These are phyloP conservation scores for Arachis monticola DNA, from an alignment of 331 rosid genomes.

Conservation along the genomic window DNA sequence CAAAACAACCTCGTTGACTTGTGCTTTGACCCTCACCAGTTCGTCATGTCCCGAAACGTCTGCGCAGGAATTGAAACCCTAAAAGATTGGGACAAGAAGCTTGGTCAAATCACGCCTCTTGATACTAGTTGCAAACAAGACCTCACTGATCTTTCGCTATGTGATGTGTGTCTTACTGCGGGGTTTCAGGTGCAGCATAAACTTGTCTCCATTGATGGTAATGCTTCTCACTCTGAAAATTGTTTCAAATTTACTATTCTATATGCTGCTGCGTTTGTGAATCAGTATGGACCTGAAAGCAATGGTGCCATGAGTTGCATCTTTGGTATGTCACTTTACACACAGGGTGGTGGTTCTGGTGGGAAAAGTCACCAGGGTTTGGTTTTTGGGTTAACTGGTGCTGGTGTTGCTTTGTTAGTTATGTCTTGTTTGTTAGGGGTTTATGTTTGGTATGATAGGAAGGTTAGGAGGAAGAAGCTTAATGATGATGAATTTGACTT, in stretches of 20 bases:
- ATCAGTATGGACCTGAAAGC: constrained; percentile 80
- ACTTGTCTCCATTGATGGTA: constrained; percentile 59
- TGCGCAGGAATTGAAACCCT: constrained; percentile 68
- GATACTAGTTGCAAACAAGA: constrained; percentile 64
- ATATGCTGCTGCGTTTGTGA: constrained; percentile 91
- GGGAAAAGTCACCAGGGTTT: constrained; percentile 58
- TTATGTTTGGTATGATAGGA: constrained; percentile 70
- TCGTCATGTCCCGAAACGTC: constrained; percentile 57
- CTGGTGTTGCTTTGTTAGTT: constrained; percentile 63
- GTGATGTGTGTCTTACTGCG: constrained; percentile 67
- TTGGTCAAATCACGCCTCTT: constrained; percentile 53
- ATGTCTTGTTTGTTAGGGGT: constrained; percentile 64
- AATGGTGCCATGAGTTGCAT: constrained; percentile 63
- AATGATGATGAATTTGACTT: constrained; percentile 43
- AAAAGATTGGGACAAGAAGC: constrained; percentile 58
- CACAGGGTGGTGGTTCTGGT: constrained; percentile 45
- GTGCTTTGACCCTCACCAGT: constrained; percentile 70
- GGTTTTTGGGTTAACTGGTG: constrained; percentile 79
- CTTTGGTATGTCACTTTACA: constrained; percentile 52
- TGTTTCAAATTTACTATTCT: constrained; percentile 68
- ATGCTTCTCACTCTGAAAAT: constrained; percentile 50
- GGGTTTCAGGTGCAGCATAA: constrained; percentile 47
- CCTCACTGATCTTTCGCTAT: constrained; percentile 57
- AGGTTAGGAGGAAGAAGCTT: constrained; percentile 43
- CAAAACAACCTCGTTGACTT: constrained; percentile 40